Evolutionary conservation across 2,329 filamentous ascomycete species (phyloP), one percentile per base, ranked within the genome.

Genomic region (Coniosporium uncinatum): DNA sequence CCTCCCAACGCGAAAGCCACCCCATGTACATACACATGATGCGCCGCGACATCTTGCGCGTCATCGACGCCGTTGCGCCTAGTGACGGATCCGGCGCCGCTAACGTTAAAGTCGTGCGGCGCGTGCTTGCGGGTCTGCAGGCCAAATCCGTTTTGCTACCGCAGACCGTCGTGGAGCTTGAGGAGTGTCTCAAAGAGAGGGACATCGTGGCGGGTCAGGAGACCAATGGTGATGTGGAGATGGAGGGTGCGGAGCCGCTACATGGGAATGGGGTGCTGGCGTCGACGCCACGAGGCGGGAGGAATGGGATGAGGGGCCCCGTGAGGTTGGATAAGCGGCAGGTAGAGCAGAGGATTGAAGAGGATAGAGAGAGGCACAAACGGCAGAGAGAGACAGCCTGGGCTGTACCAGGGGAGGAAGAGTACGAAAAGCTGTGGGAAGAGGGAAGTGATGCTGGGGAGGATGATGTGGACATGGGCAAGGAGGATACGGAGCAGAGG

Each of bases 291-390:
- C 59, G 51, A 39, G 37, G 45, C 20, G 32, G 19, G 34, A 47
- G 39, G 22, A 41, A 29, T 36, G 67, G 64, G 40, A n/a, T n/a
- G n/a, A n/a, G n/a, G n/a, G 69, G 68, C 3, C 55, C 54, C 8
- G 62, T 70, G 35, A 69, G 73, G 39, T 61, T 93, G 39, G 88
- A 96, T 55, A 93, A 91, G 64, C 78, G 85, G 42, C 87, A 95
- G 65, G 86, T 96, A 40, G 90, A 97, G 66, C 90, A 97, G 68
- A 76, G 93, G 32, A 95, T 98, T 48, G 94, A 98, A 53, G 94
- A 98, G 64, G 93, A 98, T 62, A 75, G 93, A 3, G 93, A 98
- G 62, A 73, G 93, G 34, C 94, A 98, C 63, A 98, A 98, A 71
- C 73, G 91, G 34, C 70, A 91, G 54, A 72, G 93, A 18, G 93